Percentiles rank a stretch among this genome's conserved stretches.
Evolutionary conservation across 2,329 filamentous ascomycete species (phyloP).

Genomic region (Pseudogymnoascus sp.): DNA sequence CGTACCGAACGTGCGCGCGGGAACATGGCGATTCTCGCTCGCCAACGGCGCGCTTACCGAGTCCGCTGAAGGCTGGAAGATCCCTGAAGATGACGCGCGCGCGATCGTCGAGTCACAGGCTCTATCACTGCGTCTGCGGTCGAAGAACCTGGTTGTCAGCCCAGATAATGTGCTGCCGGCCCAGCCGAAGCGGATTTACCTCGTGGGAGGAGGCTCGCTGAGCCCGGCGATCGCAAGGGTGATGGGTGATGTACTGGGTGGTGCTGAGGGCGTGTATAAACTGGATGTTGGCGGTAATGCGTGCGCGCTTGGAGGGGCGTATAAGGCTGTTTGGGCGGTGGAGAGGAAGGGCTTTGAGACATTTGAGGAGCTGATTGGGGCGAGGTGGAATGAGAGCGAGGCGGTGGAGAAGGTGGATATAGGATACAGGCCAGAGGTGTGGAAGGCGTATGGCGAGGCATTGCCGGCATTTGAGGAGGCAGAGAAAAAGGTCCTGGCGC

Average conservation of each 20-base stretch:
- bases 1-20: conserved; percentile 79
- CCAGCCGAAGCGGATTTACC: conserved; percentile 82
- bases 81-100: conserved; percentile 65
- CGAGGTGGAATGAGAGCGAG: conserved; percentile 75
- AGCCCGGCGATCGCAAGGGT: conserved; percentile 85
- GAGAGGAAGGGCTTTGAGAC: conserved; percentile 60
- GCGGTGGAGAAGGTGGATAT: conserved; percentile 76
- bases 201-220: conserved; percentile 84
- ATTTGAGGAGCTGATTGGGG: conserved; percentile 81
- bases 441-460: conserved; percentile 69
- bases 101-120: conserved; percentile 92
- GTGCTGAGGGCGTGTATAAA: conserved; percentile 81
- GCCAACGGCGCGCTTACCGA: conserved; percentile 35
- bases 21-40: conserved; percentile 76
- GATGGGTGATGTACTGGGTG: conserved; percentile 80
- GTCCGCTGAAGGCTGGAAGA: conserved; percentile 37
- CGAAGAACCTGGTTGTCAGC: conserved; percentile 61
- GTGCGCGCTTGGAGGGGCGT: conserved; percentile 86
- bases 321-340: conserved; percentile 91
- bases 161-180: conserved; percentile 54
- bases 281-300: conserved; percentile 93
- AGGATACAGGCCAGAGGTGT: conserved; percentile 68
- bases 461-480: conserved; percentile 68
- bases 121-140: conserved; percentile 80
- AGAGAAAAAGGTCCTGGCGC: conserved; percentile 56